Base-by-base conservation (phyloP, 23 red algal genomes). In the Pyropia haitanensis region DNA sequence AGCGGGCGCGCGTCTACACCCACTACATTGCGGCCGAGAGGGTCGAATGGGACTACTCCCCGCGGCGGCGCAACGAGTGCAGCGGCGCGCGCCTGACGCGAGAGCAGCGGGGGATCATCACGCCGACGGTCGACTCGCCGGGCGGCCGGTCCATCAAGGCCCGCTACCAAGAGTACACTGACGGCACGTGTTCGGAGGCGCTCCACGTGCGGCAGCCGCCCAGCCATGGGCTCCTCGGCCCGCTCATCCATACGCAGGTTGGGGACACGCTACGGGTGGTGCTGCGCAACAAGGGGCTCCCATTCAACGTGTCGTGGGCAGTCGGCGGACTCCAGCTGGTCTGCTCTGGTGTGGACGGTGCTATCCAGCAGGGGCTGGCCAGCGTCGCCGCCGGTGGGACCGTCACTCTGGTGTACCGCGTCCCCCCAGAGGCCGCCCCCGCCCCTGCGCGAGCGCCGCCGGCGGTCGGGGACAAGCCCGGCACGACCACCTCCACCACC, bases 31-130 rank as follows among this genome's bases (percentile, higher is more conserved):
- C 72, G 14, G 72, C 72, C 8, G 72, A 76, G 48, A 22, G 61
- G 30, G 44, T 76, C 20, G 58, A 76, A 14, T 76, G 72, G 72
- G 72, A 76, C 29, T 76, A 76, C 72, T 53, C 72, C 3, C 72
- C 72, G 4, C 72, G 61, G 19, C 52, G 44, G 19, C 53, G 34
- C 26, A 49, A 76, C 19, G 72, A 61, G 14, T 76, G 72, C 58
- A 64, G 58, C 27, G 58, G 58, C 7, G 30, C 54, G 5, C 54
- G 27, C 52, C 64, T 76, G n/a, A 61, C 58, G 12, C 58, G 29
- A 2, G 72, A 39, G 18, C 58, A 76, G 18, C 16, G 61, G 29
- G 72, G 51, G 0, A 64, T 64, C 26, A 76, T 61, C 15, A 23
- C 48, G 19, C 72, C 72, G 7, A 61, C 58, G 14, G 58, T 61